Conservation (phyloP, 179 eudicot genomes). For the Beta macrorhiza region DNA sequence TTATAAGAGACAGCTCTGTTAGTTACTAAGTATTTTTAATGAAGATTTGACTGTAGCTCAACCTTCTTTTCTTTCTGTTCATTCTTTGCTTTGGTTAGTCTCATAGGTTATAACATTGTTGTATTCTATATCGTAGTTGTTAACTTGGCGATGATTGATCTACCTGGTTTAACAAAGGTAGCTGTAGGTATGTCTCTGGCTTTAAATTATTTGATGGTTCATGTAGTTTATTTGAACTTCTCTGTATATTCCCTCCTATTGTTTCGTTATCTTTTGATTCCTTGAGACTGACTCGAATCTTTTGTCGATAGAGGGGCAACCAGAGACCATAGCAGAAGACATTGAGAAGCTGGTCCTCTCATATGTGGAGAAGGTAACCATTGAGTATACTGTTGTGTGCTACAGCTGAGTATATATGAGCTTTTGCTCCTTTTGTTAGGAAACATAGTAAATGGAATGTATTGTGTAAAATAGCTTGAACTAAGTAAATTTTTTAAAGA, state of each 20-base stretch:
- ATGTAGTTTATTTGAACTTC: neutral
- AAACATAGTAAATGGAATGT: too few species aligned
- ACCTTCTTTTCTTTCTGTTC: neutral
- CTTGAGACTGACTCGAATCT: neutral
- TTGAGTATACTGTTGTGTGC: neutral
- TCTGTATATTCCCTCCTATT: too few species aligned
- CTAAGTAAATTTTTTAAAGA: too few species aligned
- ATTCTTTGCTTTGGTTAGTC: neutral
- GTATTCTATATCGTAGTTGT: constrained; percentile 53
- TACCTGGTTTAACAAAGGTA: constrained; percentile 81
- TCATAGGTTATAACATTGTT: constrained; percentile 16
- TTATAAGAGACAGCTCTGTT: too few species aligned
- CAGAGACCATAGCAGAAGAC: constrained; percentile 62
- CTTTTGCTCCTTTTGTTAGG: neutral
- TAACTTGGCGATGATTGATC: constrained; percentile 69
- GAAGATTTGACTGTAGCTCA: neutral
- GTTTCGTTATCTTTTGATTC: neutral
- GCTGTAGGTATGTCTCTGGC: constrained; percentile 57
- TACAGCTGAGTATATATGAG: neutral
- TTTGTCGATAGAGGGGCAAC: constrained; percentile 63
- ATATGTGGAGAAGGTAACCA: constrained; percentile 63
- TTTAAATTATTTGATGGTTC: neutral
- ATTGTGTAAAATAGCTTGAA: too few species aligned
- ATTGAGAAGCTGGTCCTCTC: constrained; percentile 69
- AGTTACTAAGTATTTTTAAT: too few species aligned